Conservation (phyloP, 2,329 filamentous ascomycete genomes). For the Iodosphaeria phyllophila region DNA sequence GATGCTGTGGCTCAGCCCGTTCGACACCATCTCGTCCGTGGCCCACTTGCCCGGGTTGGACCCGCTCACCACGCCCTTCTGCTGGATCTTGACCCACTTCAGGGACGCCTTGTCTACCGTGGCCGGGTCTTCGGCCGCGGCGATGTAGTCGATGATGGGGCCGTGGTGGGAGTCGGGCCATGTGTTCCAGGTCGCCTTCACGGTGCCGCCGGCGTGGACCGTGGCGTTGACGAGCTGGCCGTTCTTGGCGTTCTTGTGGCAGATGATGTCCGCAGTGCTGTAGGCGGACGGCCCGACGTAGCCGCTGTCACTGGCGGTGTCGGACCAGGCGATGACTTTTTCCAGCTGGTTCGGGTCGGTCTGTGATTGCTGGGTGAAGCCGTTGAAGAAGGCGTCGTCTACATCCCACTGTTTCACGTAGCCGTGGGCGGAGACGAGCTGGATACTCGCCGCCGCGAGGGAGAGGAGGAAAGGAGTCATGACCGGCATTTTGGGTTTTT, state of each 20-base stretch:
- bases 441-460: slow-evolving; percentile 3
- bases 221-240: slow-evolving; percentile 11
- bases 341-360: slow-evolving; percentile 10
- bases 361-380: slow-evolving; percentile 5
- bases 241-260: slow-evolving; percentile 21
- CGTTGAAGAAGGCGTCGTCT: slow-evolving; percentile 8
- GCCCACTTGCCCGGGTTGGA: slow-evolving; percentile 14
- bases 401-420: too few relatives aligned
- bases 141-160: slow-evolving; percentile 18
- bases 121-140: too few relatives aligned
- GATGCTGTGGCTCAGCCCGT: slow-evolving; percentile 25
- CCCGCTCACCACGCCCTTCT: slow-evolving; percentile 10
- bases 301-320: slow-evolving; percentile 24
- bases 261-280: slow-evolving; percentile 22
- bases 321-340: slow-evolving; percentile 6
- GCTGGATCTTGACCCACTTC: slow-evolving; percentile 12
- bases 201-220: slow-evolving; percentile 11
- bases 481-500: too few relatives aligned
- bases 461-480: too few relatives aligned
- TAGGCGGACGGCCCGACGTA: slow-evolving; percentile 25
- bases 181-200: slow-evolving; percentile 14
- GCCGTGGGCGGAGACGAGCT: slow-evolving; percentile 7
- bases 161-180: slow-evolving; percentile 17
- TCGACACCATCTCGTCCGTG: slow-evolving; percentile 21
- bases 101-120: slow-evolving; percentile 10